Base-by-base conservation (phyloP, 495 filamentous ascomycete genomes). In the Penicillium taxi region DNA sequence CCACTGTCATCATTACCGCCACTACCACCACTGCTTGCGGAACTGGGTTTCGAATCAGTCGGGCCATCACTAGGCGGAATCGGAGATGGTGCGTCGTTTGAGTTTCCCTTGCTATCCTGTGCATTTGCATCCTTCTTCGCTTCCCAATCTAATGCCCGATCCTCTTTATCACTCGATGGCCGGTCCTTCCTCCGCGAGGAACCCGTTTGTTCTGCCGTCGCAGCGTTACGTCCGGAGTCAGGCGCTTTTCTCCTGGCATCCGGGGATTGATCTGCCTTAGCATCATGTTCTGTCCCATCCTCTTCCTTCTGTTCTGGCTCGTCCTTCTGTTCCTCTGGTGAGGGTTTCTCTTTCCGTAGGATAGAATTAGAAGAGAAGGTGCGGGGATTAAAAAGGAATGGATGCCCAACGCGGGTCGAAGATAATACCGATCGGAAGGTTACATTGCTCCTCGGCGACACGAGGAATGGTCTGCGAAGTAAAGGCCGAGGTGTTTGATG, bases 1-100 rank as follows among this genome's bases (percentile, higher is more conserved):
- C 64, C 63, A 15, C 63, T 52, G 40, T 73, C 69, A 26, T 77
- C 76, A 25, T 70, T 70, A 26, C 67, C 60, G 18, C 68, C 59
- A 27, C 57, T 60, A 35, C 66, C 60, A 13, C 70, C 63, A 19
- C 60, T 55, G 23, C 56, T 63, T 34, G 68, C 61, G 9, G 73
- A 69, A 39, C 70, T 57, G 42, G 70, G 52, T 48, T 66, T 59
- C 49, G 73, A 70, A 27, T 69, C 67, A 31, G 63, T 51, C 9
- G 59, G 42, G 26, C 58, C 44, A 35, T 54, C 50, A 40, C 46
- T 66, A 32, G 55, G 51, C 5, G 74, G 67, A 31, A 70, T 70
- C 5, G 67, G 72, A 7, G 72, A 64, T 9, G 73, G 70, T 8
- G 53, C 42, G 28, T 71, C 67, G 18, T 50, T 50, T 9, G 59